Percentiles rank a stretch among this genome's conserved stretches.
Conservation (phyloP, 2,329 filamentous ascomycete species). For the Aspergillus tanneri region DNA sequence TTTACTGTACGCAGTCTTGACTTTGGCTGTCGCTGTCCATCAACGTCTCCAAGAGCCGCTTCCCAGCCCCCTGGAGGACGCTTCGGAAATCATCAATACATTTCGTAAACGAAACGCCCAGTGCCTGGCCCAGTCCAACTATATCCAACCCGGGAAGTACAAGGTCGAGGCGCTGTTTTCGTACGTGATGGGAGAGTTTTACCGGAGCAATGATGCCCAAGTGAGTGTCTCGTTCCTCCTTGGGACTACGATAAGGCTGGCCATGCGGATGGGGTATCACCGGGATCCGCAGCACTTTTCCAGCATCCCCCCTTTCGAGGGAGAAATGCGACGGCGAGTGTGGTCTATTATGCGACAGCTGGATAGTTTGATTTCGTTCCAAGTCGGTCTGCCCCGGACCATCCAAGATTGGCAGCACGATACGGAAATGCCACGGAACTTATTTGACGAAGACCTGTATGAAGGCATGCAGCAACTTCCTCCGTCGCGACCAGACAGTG, state of each 20-base stretch:
- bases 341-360: slow-evolving; percentile 52
- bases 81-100: slow-evolving; percentile 36
- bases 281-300: slow-evolving; percentile 57
- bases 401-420: slow-evolving; percentile 61
- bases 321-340: slow-evolving; percentile 52
- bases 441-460: slow-evolving; percentile 61
- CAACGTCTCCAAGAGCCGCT: slow-evolving; percentile 26
- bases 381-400: slow-evolving; percentile 64
- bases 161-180: slow-evolving; percentile 35
- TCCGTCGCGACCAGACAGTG: slow-evolving; percentile 50
- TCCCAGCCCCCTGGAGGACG: slow-evolving; percentile 18
- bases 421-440: slow-evolving; percentile 57
- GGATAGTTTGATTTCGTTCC: slow-evolving; percentile 62
- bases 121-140: slow-evolving; percentile 36
- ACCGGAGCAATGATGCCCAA: slow-evolving; percentile 37
- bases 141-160: slow-evolving; percentile 32
- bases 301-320: slow-evolving; percentile 55
- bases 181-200: slow-evolving; percentile 32
- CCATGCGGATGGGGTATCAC: slow-evolving; percentile 63
- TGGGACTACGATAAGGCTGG: slow-evolving; percentile 57
- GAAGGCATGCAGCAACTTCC: slow-evolving; percentile 54
- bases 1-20: slow-evolving; percentile 31
- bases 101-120: slow-evolving; percentile 49
- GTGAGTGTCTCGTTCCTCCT: slow-evolving; percentile 57
- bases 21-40: slow-evolving; percentile 28